Evolutionary conservation across 2,329 filamentous ascomycete species (phyloP), one percentile per base, ranked within the genome.

Genomic region (Aspergillus sp.): DNA sequence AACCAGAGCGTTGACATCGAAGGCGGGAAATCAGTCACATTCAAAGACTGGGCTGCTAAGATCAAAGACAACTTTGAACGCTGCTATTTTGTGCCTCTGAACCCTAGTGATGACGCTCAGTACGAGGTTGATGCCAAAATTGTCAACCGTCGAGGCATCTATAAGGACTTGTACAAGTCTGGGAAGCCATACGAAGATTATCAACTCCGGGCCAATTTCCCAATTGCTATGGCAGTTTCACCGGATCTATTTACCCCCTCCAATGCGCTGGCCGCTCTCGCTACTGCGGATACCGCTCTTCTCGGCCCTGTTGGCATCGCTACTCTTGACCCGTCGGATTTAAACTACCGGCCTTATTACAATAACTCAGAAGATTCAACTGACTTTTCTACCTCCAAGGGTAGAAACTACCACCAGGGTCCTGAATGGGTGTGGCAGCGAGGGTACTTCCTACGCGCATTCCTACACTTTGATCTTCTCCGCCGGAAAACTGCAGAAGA

Each of bases 391-490:
- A 97, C 91, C 0, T 83, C 86, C 56, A 97, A 97, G 69, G 93
- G 93, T 39, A 79, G 93, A 44, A 98, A 97, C 69, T 98, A 98
- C 70, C 93, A 98, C 67, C 91, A 97, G 66, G 93, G 93, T 5
- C 94, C 93, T 0, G 93, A 98, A 66, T 98, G 93, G 93, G 72
- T 96, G 26, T 98, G 93, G 93, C 94, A 91, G 0, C 91, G 89
- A 1, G 93, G 93, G 5, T 98, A 90, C 74, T 98, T 95, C 76
- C 75, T 96, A 19, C 83, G 94, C 39, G 93, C 93, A 1, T 73
- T 98, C 52, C 77, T 98, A 50, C 87, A 90, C 65, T 97, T 97
- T 59, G 90, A 96, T 63, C 72, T 97, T 39, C 77, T 79, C 72
- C 77, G 90, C 28, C 78, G 88, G 39, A 76, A 77, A 49, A 80